Base-by-base conservation (phyloP, 352 stramenopile genomes). In the Elongisporangium prolatum region DNA sequence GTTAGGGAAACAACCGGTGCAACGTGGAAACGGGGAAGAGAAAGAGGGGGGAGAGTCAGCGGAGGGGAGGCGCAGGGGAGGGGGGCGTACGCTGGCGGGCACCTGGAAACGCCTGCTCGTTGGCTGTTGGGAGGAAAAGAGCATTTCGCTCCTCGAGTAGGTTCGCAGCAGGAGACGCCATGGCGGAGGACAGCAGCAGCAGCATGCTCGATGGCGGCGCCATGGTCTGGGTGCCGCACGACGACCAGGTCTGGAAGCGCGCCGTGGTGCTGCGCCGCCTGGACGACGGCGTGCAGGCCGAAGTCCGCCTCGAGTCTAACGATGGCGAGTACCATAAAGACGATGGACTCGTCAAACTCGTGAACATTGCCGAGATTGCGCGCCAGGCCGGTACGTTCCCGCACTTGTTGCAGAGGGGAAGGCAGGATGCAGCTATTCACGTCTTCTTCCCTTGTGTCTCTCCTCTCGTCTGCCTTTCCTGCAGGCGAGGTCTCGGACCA, bases 221-320 rank as follows among this genome's bases (percentile, higher is more conserved):
- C 48, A 84, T 87, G 72, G 78, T 93, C 18, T 93, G 84, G 84
- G 82, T 93, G 51, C 84, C 84, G 2, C 82, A 93, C 65, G 70
- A 84, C 40, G 60, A 76, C 52, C 65, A 86, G 54, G 82, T 93
- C 9, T 93, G 84, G 84, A 89, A 88, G 71, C 83, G 84, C 54
- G 84, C 84, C 0, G 77, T 88, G 24, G 79, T 91, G 22, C 67
- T 91, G 52, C 63, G 63, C 6, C 81, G 80, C 18, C 54, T 88
- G 25, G 68, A 72, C 28, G 75, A 86, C 56, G 78, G 76, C 34
- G 37, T 59, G 50, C 57, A 65, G 57, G 80, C 80, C 14, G 64
- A 89, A 34, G 81, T 93, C 59, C 83, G 83, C 0, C 68, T 89
- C 22, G 74, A 91, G 57, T 59, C 74, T 13, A 77, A 78, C 64